A percentile compares a stretch with the other conserved stretches of the same genome.
These are phyloP conservation scores for Alternaria tenuissima DNA, from an alignment of 2,329 filamentous ascomycete species.

Conservation along the genomic window DNA sequence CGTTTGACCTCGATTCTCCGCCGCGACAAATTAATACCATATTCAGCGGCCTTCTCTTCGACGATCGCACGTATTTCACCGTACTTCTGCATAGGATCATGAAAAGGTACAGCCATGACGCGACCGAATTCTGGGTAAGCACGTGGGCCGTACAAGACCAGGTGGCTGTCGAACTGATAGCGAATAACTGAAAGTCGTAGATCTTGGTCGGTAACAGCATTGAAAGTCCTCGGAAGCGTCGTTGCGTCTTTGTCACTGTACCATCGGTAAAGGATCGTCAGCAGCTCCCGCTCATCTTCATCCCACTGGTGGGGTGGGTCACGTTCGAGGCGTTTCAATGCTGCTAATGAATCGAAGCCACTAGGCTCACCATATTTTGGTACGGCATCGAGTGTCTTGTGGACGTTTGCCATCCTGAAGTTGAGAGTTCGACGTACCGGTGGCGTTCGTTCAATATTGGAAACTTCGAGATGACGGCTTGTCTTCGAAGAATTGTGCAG, in stretches of 20 bases:
- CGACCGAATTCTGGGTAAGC: slow-evolving; percentile 11
- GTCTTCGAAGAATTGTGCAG: not conserved
- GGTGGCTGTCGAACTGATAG: slow-evolving; percentile 15
- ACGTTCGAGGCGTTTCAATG: not conserved
- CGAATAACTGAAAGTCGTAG: not conserved
- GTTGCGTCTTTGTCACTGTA: not conserved
- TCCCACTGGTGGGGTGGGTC: slow-evolving; percentile 8
- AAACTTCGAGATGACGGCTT: not conserved
- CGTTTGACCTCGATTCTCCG: not conserved
- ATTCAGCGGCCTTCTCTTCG: not conserved
- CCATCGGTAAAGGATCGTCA: slow-evolving; percentile 19
- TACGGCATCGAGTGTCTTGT: not conserved
- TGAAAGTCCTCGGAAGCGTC: slow-evolving; percentile 17
- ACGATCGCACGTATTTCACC: slow-evolving; percentile 1
- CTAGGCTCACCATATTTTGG: not conserved
- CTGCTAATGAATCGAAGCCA: not conserved
- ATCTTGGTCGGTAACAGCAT: slow-evolving; percentile 6
- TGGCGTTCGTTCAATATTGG: not conserved
- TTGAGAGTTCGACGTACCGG: not conserved
- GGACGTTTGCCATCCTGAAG: not conserved
- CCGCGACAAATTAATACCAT: not conserved
- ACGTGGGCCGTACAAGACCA: slow-evolving; percentile 9
- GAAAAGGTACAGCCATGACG: slow-evolving; percentile 12
- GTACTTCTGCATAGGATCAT: slow-evolving; percentile 18
- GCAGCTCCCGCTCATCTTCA: slow-evolving; percentile 11